A percentile compares a stretch with the other conserved stretches of the same genome.
phyloP scores from a whole-genome alignment of 768 basidiomycete genomes.

The Hygrophorus pudorinus region DNA sequence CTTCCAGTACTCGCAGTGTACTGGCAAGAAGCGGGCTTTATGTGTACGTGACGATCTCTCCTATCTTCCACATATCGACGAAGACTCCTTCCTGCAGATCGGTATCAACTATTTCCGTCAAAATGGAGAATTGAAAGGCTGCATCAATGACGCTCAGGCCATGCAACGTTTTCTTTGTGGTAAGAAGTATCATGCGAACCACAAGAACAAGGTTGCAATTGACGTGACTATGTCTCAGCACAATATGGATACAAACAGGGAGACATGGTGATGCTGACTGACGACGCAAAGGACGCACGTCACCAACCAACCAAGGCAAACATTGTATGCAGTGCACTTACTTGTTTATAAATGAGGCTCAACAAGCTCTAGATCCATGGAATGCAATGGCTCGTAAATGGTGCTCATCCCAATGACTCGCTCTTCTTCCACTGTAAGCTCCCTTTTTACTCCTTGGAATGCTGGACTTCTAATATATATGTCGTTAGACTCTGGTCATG shows the following conservation, averaged over 20 bases:
- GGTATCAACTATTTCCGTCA: constrained; percentile 83
- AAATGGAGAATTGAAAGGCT: constrained; percentile 61
- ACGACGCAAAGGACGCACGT: constrained; percentile 48
- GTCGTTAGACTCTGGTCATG: constrained; percentile 77
- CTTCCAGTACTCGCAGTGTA: constrained; percentile 89
- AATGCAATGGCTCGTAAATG: constrained; percentile 88
- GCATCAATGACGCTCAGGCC: constrained; percentile 87
- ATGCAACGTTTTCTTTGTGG: constrained; percentile 67
- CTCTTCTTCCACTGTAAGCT: constrained; percentile 81
- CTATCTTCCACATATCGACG: background rate
- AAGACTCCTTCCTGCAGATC: constrained; percentile 36
- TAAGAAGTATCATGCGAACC: constrained; percentile 22
- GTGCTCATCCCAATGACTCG: constrained; percentile 73
- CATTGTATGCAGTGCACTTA: constrained; percentile 41
- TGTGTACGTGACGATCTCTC: constrained; percentile 41
- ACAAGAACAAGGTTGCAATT: background rate
- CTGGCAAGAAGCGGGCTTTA: constrained; percentile 78
- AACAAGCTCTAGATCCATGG: constrained; percentile 42
- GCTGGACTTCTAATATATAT: background rate
- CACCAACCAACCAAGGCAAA: constrained; percentile 70
- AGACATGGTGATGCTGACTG: constrained; percentile 82
- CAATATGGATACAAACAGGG: constrained; percentile 59
- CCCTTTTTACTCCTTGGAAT: background rate
- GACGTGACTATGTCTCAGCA: constrained; percentile 20
- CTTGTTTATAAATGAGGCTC: background rate